Evolutionary conservation across 345 rosid genomes (phyloP).

Genomic region (Hibiscus syriacus): DNA sequence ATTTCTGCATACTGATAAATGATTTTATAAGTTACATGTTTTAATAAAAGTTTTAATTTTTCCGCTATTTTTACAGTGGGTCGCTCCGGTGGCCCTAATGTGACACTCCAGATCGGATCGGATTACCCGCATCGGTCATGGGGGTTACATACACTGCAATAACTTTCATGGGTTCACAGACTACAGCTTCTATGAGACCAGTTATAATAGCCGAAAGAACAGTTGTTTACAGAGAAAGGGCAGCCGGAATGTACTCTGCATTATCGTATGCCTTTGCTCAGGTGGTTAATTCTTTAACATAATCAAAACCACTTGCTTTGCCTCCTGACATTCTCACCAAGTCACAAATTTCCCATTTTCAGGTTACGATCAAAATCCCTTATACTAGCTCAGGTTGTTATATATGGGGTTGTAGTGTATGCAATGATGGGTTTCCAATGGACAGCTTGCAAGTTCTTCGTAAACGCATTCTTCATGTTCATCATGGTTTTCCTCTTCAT

Average conservation of each 20-base stretch:
- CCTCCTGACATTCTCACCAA: background rate
- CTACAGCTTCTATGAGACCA: constrained; percentile 39
- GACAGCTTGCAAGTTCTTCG: constrained; percentile 29
- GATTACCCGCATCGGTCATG: no score
- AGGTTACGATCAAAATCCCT: constrained; percentile 47
- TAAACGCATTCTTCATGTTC: constrained; percentile 33
- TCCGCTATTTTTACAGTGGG: no score
- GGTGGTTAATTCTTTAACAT: background rate
- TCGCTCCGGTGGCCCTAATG: no score
- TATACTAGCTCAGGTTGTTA: constrained; percentile 33
- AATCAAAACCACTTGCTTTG: background rate
- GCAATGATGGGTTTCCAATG: constrained; percentile 50
- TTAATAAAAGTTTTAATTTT: no score
- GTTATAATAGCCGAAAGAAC: constrained; percentile 47
- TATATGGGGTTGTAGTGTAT: constrained; percentile 24
- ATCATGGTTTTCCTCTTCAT: constrained; percentile 35
- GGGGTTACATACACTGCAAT: no score
- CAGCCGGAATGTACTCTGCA: constrained; percentile 71
- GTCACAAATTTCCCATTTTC: background rate
- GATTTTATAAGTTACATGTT: no score
- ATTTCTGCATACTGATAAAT: no score
- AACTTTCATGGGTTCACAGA: constrained; percentile 47
- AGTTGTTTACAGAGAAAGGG: constrained; percentile 52
- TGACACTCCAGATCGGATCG: no score
- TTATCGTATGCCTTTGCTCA: constrained; percentile 24